Percentiles rank a stretch among this genome's conserved stretches.
phyloP scores from a whole-genome alignment of 78 protist species.

The Dictyostelium brefeldianum region DNA sequence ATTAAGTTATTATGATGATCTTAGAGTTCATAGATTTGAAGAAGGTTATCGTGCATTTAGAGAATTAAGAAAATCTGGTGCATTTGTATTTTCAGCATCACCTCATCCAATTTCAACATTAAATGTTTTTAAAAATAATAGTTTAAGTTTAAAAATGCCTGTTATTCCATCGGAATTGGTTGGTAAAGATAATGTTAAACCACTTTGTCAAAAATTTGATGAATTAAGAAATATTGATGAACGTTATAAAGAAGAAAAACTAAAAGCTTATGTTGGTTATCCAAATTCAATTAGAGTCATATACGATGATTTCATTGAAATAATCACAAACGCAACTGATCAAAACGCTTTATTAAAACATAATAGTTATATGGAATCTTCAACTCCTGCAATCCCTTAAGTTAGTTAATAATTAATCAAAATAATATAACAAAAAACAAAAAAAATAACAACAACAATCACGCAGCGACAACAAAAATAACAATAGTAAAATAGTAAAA shows the following conservation, averaged over 20 bases:
- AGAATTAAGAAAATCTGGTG: not conserved
- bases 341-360: too few species aligned
- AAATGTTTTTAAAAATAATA: conserved; percentile 45
- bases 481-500: too few species aligned
- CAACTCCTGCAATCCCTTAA: too few species aligned
- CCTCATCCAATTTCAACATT: conserved; percentile 44
- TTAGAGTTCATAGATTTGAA: not conserved
- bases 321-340: too few species aligned
- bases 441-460: too few species aligned
- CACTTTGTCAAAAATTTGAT: not conserved
- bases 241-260: not conserved
- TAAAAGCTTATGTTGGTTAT: too few species aligned
- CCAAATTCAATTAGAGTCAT: too few species aligned
- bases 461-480: too few species aligned
- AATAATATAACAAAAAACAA: too few species aligned
- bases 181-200: conserved; percentile 18
- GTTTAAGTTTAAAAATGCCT: not conserved
- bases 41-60: conserved; percentile 66
- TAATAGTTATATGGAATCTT: too few species aligned
- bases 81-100: conserved; percentile 48
- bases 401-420: too few species aligned
- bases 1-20: conserved; percentile 36
- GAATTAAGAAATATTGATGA: not conserved
- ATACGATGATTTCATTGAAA: too few species aligned
- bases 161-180: conserved; percentile 41